Conservation (phyloP, 2,329 filamentous ascomycete species). For the Penicillium olsonii region DNA sequence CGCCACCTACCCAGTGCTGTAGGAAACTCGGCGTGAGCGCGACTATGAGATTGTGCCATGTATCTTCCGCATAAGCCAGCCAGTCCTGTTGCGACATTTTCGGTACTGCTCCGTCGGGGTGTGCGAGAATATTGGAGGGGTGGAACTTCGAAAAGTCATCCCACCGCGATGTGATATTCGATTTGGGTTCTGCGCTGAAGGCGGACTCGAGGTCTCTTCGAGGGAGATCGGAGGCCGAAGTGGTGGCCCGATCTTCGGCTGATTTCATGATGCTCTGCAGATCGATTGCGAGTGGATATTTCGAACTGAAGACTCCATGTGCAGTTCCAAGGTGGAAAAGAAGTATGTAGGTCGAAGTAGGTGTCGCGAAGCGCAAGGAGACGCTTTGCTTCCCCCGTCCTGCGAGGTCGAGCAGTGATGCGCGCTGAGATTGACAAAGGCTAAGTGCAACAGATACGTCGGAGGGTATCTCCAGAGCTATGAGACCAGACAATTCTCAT, state of each 20-base stretch:
- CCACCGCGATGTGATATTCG: constrained; percentile 19
- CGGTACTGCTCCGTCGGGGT: constrained; percentile 17
- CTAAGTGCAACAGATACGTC: constrained; percentile 8
- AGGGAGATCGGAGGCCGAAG: constrained; percentile 29
- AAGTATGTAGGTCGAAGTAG: not conserved
- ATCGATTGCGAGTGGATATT: constrained; percentile 6
- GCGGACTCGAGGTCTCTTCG: constrained; percentile 33
- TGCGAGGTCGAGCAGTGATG: constrained; percentile 8
- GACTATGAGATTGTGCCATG: constrained; percentile 28
- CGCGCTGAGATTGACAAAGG: constrained; percentile 1
- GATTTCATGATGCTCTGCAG: constrained; percentile 15
- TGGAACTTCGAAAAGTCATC: constrained; percentile 27
- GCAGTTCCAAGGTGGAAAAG: not conserved
- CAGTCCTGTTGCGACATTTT: constrained; percentile 28
- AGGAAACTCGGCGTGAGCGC: constrained; percentile 40
- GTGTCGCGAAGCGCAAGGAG: not conserved
- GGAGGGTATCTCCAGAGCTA: not conserved
- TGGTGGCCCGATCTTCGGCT: constrained; percentile 19
- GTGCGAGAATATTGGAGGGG: constrained; percentile 25
- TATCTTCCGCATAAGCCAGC: constrained; percentile 24
- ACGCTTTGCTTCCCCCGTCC: constrained; percentile 4
- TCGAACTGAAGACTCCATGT: constrained; percentile 3
- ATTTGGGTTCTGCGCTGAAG: constrained; percentile 4
- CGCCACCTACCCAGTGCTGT: constrained; percentile 35
- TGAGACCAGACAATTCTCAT: not conserved